A percentile compares a stretch with the other conserved stretches of the same genome.
These are phyloP conservation scores for Orobanche coerulescens DNA, from an alignment of 257 asterid genomes.

Conservation along the genomic window DNA sequence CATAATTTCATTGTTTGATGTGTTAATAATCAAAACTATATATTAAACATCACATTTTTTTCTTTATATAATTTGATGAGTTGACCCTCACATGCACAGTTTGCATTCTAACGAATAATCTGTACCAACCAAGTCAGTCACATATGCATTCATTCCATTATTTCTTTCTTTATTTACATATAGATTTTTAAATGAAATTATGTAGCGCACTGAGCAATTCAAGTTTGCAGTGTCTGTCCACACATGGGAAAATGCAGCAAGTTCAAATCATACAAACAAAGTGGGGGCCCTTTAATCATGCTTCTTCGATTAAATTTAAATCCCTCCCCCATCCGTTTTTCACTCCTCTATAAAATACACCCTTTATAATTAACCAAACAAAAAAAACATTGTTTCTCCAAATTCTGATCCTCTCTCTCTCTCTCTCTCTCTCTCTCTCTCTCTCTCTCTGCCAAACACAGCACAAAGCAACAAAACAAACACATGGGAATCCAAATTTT, in stretches of 20 bases:
- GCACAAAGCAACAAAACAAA: too few relatives aligned
- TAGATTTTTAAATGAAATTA: too few relatives aligned
- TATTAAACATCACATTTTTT: too few relatives aligned
- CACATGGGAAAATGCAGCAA: slow-evolving; percentile 9
- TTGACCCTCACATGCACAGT: slow-evolving; percentile 14
- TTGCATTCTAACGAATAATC: slow-evolving; percentile 10
- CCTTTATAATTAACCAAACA: background rate
- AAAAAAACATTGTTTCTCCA: background rate
- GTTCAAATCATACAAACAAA: slow-evolving; percentile 13
- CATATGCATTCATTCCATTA: background rate
- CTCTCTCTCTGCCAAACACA: too few relatives aligned
- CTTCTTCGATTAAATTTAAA: slow-evolving; percentile 23
- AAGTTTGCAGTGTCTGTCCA: background rate
- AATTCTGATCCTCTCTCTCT: background rate
- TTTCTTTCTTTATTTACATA: background rate
- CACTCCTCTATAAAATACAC: background rate
- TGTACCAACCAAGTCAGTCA: background rate
- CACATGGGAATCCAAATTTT: slow-evolving; percentile 30
- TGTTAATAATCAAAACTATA: too few relatives aligned
- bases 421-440: too few relatives aligned
- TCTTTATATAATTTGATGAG: too few relatives aligned
- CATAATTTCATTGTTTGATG: too few relatives aligned
- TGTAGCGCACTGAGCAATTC: background rate
- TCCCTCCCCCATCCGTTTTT: slow-evolving; percentile 13
- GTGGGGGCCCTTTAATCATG: slow-evolving; percentile 34